Evolutionary conservation across 2,329 filamentous ascomycete species (phyloP), one percentile per base, ranked within the genome.

Genomic region (Cordyceps cicadae): DNA sequence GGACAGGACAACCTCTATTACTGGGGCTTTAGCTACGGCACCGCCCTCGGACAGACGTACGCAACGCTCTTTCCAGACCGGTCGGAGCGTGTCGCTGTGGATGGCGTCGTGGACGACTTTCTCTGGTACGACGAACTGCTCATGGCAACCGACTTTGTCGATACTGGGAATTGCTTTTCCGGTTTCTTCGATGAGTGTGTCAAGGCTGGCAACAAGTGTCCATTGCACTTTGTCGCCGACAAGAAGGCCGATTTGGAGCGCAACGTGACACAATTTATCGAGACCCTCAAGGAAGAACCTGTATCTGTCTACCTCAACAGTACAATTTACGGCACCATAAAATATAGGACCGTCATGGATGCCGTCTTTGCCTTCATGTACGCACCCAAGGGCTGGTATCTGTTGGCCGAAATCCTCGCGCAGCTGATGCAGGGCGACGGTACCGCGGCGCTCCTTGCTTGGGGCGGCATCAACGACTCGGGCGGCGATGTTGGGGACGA

Each of bases 1-100:
- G 72, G 71, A 3, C 64, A 70, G 29, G 61, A 72, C 52, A 65
- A 69, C 1, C 66, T 75, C 65, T 64, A 69, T 17, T 77, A 75
- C 54, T 77, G 74, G 75, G 76, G 77, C 0, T 71, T 76, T 59
- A 76, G 73, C 58, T 79, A 79, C 60, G 76, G 76, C 17, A 75
- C 71, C 0, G 62, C 74, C 1, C 68, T 79, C 2, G 77, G 76
- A 0, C 69, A 71, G 51, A 76, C 73, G 0, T 77, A 77, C 32
- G 75, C 75, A 0, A 69, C 70, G 0, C 67, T 78, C 43, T 74
- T 71, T 19, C 72, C 74, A 0, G 66, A 74, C 8, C 66, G 71
- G 0, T 68, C 71, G 2, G 62, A 66, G 9, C 68, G 74, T 17
- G 63, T 75, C 50, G 67, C 73, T n/a, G 70, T 75, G 11, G 74